Evolutionary conservation across 129 eudicot species (phyloP).

Genomic region (Calendula officinalis): DNA sequence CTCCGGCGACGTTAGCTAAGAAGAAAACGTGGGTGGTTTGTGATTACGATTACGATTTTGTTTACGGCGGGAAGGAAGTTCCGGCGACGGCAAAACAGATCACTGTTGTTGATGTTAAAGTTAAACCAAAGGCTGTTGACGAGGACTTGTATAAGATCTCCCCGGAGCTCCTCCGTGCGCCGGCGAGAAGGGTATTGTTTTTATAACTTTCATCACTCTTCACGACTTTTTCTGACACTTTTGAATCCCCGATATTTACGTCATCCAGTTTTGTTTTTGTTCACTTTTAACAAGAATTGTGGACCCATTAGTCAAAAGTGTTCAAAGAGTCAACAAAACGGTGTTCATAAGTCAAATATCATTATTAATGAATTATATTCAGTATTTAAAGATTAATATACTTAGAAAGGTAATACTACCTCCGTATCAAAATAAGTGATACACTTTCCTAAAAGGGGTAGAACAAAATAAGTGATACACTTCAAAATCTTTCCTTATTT

Average conservation of each 20-base stretch:
- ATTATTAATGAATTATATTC: not conserved
- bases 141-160: slow-evolving; percentile 91
- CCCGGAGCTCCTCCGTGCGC: slow-evolving; percentile 76
- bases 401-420: not conserved
- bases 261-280: slow-evolving; percentile 17
- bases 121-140: slow-evolving; percentile 68
- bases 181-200: slow-evolving; percentile 56
- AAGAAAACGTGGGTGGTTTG: slow-evolving; percentile 59
- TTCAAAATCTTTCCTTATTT: too few relatives aligned
- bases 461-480: too few relatives aligned
- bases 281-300: slow-evolving; percentile 15
- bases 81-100: slow-evolving; percentile 32
- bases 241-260: slow-evolving; percentile 33
- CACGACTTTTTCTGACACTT: slow-evolving; percentile 22
- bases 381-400: not conserved
- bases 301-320: slow-evolving; percentile 8
- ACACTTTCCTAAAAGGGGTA: too few relatives aligned
- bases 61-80: slow-evolving; percentile 35
- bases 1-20: slow-evolving; percentile 38
- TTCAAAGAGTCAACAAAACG: slow-evolving; percentile 12
- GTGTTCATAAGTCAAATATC: slow-evolving; percentile 2
- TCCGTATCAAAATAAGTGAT: too few relatives aligned
- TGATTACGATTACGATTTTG: slow-evolving; percentile 38
- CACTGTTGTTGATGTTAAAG: not conserved
- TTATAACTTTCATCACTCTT: not conserved